Evolutionary conservation across 371 early-diverging fungal species (phyloP), one percentile per base, ranked within the genome.

Genomic region (Catenaria anguillulae): DNA sequence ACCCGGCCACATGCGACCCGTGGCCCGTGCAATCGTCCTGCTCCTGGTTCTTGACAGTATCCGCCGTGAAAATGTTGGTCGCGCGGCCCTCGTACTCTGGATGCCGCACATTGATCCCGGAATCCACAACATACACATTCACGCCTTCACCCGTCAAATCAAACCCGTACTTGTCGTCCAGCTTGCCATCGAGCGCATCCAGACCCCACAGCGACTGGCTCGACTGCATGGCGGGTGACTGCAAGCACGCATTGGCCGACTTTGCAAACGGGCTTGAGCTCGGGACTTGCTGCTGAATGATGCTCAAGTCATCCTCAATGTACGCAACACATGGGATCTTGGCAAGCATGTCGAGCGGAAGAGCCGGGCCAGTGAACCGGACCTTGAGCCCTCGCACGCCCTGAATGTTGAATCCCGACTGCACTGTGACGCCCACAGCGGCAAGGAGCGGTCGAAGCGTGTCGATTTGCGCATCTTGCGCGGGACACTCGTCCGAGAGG

Each of bases 61-160:
- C 12, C 24, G 37, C 62, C 33, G 33, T 37, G 42, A 21, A 52
- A 19, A 29, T 12, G 5, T 24, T 45, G 21, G 8, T 21, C 24
- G 58, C 58, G 24, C 58, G 36, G 36, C 42, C 42, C 24, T 4
- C 4, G 34, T 60, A 61, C 26, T 56, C 61, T 29, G 61, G 61
- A 23, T 61, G 61, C 26, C 10, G 19, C 17, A 24, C 8, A 0
- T 12, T 8, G 26, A 61, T 29, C 2, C 61, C 61, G 29, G 61
- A 61, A 29, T 61, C 61, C n/a, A 61, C 12, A 15, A 61, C 42
- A 21, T 61, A 61, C 33, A 61, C 56, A 33, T 61, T 60, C 2
- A 61, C 61, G 6, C 19, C 60, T 2, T 31, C 36, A 61, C 61
- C 61, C 12, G 61, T 61, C 24, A 35, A 33, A 6, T 61, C 61